Conservation (phyloP, 139 green algal species). For the Chlamydomonas eustigma region DNA sequence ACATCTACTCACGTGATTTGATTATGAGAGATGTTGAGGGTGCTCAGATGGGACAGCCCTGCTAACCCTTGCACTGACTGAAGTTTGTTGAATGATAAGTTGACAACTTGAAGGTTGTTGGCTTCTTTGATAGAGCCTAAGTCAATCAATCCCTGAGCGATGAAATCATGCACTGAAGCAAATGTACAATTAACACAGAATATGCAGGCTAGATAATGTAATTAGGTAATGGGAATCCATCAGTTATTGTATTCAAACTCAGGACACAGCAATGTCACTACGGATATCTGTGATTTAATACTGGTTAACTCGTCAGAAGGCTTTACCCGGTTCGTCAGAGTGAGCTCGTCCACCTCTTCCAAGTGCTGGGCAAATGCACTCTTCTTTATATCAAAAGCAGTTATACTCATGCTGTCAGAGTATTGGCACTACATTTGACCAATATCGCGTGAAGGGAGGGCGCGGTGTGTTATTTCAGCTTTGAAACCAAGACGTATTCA, state of each 20-base stretch:
- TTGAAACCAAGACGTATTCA: no score
- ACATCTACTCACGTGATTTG: conserved; percentile 4
- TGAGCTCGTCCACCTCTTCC: neutral
- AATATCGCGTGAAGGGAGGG: no score
- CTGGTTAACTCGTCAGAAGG: neutral
- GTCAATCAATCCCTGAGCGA: neutral
- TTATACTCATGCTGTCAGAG: conserved; percentile 9
- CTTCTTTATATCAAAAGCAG: neutral
- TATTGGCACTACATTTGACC: no score
- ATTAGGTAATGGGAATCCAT: neutral
- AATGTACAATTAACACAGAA: neutral
- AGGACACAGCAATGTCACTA: neutral
- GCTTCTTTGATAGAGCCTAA: neutral
- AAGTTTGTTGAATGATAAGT: conserved; percentile 6
- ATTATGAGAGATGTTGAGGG: conserved; percentile 8
- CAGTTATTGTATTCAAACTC: neutral
- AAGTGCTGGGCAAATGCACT: neutral
- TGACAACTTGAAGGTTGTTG: neutral
- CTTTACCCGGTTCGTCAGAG: neutral
- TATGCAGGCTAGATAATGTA: no score
- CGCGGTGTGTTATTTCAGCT: no score
- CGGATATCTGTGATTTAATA: neutral
- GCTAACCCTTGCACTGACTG: neutral
- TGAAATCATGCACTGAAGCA: neutral
- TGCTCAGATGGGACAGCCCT: neutral